Base-by-base conservation (phyloP, 371 early-diverging fungal species). In the Rhizopus microsporus region DNA sequence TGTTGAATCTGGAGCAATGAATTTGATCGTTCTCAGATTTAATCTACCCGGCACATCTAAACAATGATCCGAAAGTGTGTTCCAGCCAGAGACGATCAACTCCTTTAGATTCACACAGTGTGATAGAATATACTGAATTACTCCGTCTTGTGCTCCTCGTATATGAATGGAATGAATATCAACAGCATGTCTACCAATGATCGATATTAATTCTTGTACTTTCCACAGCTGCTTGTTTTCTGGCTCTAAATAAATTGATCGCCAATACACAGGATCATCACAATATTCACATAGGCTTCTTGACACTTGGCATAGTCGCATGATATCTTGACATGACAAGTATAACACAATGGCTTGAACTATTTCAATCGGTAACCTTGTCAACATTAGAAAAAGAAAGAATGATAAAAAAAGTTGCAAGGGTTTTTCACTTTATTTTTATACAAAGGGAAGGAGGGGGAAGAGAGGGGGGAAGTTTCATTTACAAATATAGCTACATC, bases 21-120 rank as follows among this genome's bases (percentile, higher is more conserved):
- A 48, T 2, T 60, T 44, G 38, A 74, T 39, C 10, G 55, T 54
- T 16, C 53, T 51, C 8, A 68, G 50, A 3, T 56, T 45, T 7
- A 59, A 39, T 31, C 51, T 34, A 3, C 66, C 54, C 30, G 71
- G 56, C 1, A 57, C 50, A 2, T 50, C 38, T 13, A 67, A 17
- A 13, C 52, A 58, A 15, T 73, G 76, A 44, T 73, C 64, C 5
- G 76, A 73, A 1, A 76, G 40, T 1, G 76, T 76, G 0, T 40
- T 51, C 74, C 76, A 73, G 7, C 73, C 67, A 34, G 47, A 59
- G 0, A 76, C 43, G 0, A 57, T 59, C 5, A 76, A 48, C 7
- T 68, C 57, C 40, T 62, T 46, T 8, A 76, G 47, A 34, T 68
- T 58, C n/a, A 31, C 50, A 30, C 76, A 76, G n/a, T 48, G 46